Base-by-base conservation (phyloP, 805 yeast genomes). In the Wickerhamiella cacticola region DNA sequence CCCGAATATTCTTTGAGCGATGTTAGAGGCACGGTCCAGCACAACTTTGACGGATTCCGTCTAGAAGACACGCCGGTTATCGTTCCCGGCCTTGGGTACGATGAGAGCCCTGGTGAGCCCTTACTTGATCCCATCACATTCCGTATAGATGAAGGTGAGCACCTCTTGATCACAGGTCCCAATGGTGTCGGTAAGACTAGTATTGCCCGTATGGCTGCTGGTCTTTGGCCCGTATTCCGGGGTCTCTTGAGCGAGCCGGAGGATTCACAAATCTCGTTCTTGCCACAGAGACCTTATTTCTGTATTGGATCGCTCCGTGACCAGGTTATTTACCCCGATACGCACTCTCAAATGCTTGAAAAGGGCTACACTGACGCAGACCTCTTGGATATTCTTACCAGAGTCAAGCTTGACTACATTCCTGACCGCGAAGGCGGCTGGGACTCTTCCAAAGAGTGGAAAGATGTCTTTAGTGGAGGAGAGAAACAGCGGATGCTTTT, bases 391-490 rank as follows among this genome's bases (percentile, higher is more conserved):
- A 78, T 83, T 41, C 68, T 88, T 55, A 68, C 75, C 44, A 83
- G 80, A 56, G 96, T 88, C 33, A 81, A 82, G 52, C 69, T 88
- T 51, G 94, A 81, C 26, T 87, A 88, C 63, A 69, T 88, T 45
- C 70, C 85, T 41, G 78, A 77, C 48, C 74, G 96, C 60, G 76
- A 67, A 48, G 68, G 65, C 16, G 79, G 79, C 9, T 64, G 72
- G 65, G 64, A 64, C 31, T 60, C 70, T 4, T 56, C 64, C 9
- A 72, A 80, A 50, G 85, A 79, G 55, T 87, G 96, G 96, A 80
- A 80, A 58, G 94, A 82, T 60, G 81, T 87, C n/a, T 72, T 87
- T 54, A 81, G 92, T 64, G 96, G 96, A n/a, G 96, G 96, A 49
- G 96, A 87, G 63, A 80, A 85, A 65, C 96, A 87, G 68, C 76